phyloP scores from a whole-genome alignment of 2,329 filamentous ascomycete species.

The Berkeleyomyces rouxiae region DNA sequence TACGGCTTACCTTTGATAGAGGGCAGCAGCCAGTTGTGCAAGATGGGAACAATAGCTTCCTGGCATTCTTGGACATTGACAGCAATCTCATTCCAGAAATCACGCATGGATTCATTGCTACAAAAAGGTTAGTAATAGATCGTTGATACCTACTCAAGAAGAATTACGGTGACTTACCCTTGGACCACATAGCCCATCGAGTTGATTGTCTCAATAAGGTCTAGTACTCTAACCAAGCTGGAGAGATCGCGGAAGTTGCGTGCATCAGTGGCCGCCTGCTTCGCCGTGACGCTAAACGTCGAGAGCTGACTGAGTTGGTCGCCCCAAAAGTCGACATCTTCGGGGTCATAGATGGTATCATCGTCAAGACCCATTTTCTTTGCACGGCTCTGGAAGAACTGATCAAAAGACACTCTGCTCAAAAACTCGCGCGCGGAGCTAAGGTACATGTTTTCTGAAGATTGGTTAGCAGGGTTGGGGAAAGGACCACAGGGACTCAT shows the following conservation, averaged over 20 bases:
- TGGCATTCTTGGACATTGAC: constrained; percentile 37
- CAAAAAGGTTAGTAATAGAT: not conserved
- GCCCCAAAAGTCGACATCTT: constrained; percentile 27
- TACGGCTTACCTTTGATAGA: constrained; percentile 35
- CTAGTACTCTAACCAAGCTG: constrained; percentile 45
- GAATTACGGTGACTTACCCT: constrained; percentile 28
- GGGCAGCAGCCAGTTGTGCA: constrained; percentile 46
- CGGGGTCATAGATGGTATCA: constrained; percentile 20
- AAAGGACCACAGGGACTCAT: constrained; percentile 16
- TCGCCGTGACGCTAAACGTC: constrained; percentile 19
- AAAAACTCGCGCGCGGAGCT: constrained; percentile 38
- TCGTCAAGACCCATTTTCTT: constrained; percentile 24
- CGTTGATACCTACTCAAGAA: not conserved
- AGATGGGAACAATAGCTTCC: constrained; percentile 41
- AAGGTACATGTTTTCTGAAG: constrained; percentile 32
- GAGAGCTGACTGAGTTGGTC: constrained; percentile 16
- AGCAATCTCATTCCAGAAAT: constrained; percentile 38
- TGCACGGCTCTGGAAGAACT: constrained; percentile 26
- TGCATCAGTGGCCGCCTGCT: constrained; percentile 36
- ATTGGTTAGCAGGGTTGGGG: constrained; percentile 12
- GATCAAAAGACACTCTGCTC: constrained; percentile 32
- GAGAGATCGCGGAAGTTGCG: constrained; percentile 54
- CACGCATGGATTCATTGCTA: constrained; percentile 25
- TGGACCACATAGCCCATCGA: constrained; percentile 34
- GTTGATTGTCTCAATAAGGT: constrained; percentile 50